phyloP scores from a whole-genome alignment of 495 filamentous ascomycete genomes.

The Podospora fimiseda region DNA sequence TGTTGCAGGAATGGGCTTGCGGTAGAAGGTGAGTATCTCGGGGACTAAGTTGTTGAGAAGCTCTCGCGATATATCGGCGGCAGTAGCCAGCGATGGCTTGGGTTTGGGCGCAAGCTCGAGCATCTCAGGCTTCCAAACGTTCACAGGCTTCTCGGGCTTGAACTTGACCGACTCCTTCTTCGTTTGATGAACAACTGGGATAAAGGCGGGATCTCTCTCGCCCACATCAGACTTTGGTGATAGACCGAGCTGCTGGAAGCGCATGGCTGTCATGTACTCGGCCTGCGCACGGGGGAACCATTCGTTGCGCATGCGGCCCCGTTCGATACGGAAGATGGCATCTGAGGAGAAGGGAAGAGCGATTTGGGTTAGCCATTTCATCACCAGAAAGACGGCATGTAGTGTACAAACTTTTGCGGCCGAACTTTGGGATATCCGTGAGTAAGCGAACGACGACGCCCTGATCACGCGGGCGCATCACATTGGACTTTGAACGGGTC shows the following conservation, averaged over 20 bases:
- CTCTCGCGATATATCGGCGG: constrained; percentile 57
- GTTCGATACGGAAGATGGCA: constrained; percentile 38
- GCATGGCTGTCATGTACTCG: constrained; percentile 40
- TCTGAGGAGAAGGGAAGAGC: constrained; percentile 19
- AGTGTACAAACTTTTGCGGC: constrained; percentile 45
- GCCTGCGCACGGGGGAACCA: constrained; percentile 39
- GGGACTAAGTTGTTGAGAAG: constrained; percentile 88
- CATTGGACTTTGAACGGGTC: constrained; percentile 23
- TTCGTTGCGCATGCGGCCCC: constrained; percentile 43
- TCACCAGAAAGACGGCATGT: background rate
- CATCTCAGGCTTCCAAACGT: no score
- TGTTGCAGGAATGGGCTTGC: constrained; percentile 41
- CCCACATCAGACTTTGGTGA: constrained; percentile 31
- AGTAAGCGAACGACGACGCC: constrained; percentile 55
- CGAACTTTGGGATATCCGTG: constrained; percentile 53
- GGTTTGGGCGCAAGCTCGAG: constrained; percentile 7
- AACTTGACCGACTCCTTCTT: no score
- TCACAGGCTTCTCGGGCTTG: no score
- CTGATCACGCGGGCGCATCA: constrained; percentile 23
- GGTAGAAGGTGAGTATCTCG: constrained; percentile 83
- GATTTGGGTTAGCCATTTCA: background rate
- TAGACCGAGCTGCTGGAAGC: constrained; percentile 36
- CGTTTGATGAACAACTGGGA: constrained; percentile 12
- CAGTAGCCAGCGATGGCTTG: constrained; percentile 1
- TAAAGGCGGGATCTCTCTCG: constrained; percentile 35